Evolutionary conservation across 805 yeast genomes (phyloP).

Genomic region (Candida verbasci): DNA sequence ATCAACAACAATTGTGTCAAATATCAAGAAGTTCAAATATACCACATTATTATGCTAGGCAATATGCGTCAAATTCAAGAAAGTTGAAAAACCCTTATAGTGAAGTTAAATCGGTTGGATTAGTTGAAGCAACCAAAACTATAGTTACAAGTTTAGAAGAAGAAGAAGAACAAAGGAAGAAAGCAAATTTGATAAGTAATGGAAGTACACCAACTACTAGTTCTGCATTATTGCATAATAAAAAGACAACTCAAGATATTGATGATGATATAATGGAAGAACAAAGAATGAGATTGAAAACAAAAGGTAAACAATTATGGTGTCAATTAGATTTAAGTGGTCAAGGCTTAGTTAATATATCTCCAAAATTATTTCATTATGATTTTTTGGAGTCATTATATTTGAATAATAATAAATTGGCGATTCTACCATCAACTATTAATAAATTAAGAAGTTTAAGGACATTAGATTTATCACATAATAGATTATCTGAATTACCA

Average conservation of each 20-base stretch:
- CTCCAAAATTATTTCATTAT: constrained; percentile 75
- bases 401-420: constrained; percentile 79
- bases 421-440: constrained; percentile 62
- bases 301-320: constrained; percentile 82
- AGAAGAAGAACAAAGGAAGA: constrained; percentile 42
- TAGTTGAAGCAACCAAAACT: constrained; percentile 40
- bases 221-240: constrained; percentile 39
- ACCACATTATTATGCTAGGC: constrained; percentile 81
- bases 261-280: constrained; percentile 55
- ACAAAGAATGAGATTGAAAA: constrained; percentile 55
- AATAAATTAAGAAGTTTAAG: constrained; percentile 67
- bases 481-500: constrained; percentile 69
- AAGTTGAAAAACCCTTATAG: constrained; percentile 36
- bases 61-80: constrained; percentile 68
- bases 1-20: constrained; percentile 69
- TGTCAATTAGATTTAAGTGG: constrained; percentile 90
- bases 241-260: constrained; percentile 38
- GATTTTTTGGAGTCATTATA: constrained; percentile 81
- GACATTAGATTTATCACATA: constrained; percentile 81
- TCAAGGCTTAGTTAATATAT: constrained; percentile 68
- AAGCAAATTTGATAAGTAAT: constrained; percentile 13
- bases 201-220: constrained; percentile 30
- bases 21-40: constrained; percentile 59
- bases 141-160: constrained; percentile 35
- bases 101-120: constrained; percentile 33